Base-by-base conservation (phyloP, 139 green algal species). In the Eudorina sp. region DNA sequence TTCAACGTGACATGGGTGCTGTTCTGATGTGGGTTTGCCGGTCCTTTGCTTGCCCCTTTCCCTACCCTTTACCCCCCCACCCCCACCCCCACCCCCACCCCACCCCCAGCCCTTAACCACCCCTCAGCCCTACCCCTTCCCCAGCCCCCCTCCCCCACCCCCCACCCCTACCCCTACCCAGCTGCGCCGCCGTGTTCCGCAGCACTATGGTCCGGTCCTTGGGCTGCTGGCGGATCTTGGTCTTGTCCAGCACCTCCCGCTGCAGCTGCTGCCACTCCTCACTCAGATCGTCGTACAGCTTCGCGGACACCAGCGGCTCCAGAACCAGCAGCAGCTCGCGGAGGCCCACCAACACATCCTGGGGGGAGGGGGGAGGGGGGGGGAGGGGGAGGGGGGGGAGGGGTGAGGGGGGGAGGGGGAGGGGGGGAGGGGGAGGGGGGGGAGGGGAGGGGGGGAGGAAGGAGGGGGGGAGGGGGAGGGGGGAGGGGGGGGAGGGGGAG, bases 211-310 rank as follows among this genome's bases (percentile, higher is more conserved):
- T 88, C 31, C 66, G 82, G 64, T 88, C 46, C 53, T 45, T 55
- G 25, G 82, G 82, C 48, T 88, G 64, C n/a, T 62, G 27, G 21
- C 34, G n/a, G 25, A 88, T 41, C 31, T 64, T 62, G 82, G 13
- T 75, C 27, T 75, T 62, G 64, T 88, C 82, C 82, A 88, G 82
- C 46, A 86, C 80, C 43, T 77, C 81, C n/a, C 81, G 41, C 82
- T 88, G 82, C 66, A 88, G 48, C 46, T 79, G 46, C 8, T 9
- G 8, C 82, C 82, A 88, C 68, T 88, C 82, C 16, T 27, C 64
- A 19, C 3, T 41, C 66, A 88, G 82, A 18, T 88, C 82, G 2
- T 55, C 66, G 6, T 3, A 46, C 82, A 88, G 64, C 45, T 88
- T 88, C 21, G 45, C 18, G 0, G 23, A 62, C 19, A 88, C 82